Percentiles rank a stretch among this genome's conserved stretches.
These are phyloP conservation scores for Populus nigra DNA, from an alignment of 345 rosid genomes.

Conservation along the genomic window DNA sequence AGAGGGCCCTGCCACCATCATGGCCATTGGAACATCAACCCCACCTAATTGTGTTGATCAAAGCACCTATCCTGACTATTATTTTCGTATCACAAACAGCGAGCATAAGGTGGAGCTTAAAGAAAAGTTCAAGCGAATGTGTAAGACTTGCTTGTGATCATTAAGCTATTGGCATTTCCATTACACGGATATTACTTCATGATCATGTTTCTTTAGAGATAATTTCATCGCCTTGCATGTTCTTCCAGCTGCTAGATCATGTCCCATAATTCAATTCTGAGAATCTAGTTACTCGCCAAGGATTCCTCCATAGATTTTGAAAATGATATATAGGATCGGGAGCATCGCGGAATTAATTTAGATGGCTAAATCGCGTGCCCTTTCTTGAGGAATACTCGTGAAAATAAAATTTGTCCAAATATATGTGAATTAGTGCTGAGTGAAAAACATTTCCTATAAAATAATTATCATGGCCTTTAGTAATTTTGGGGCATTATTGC, in stretches of 20 bases:
- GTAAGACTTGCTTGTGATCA: conserved; percentile 29
- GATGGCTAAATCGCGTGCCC: no score
- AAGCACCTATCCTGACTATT: conserved; percentile 45
- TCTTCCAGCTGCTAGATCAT: background rate
- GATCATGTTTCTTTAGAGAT: background rate
- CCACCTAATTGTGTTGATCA: conserved; percentile 48
- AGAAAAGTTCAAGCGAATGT: conserved; percentile 58
- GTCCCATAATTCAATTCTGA: background rate
- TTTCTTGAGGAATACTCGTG: no score
- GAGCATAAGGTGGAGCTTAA: conserved; percentile 53
- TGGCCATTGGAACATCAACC: conserved; percentile 55
- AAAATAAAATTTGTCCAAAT: no score
- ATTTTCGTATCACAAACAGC: conserved; percentile 53
- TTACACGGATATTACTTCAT: background rate
- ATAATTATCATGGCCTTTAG: no score
- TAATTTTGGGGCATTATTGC: no score
- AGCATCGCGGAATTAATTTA: no score
- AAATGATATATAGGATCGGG: no score
- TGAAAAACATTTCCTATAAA: no score
- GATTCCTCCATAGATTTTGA: no score
- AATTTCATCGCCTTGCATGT: background rate
- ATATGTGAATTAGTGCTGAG: no score
- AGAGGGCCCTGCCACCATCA: conserved; percentile 46
- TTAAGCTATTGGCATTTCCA: background rate
- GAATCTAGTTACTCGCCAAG: no score